Evolutionary conservation across 345 rosid genomes (phyloP), one percentile per base, ranked within the genome.

Genomic region (Pelargonium nanum): DNA sequence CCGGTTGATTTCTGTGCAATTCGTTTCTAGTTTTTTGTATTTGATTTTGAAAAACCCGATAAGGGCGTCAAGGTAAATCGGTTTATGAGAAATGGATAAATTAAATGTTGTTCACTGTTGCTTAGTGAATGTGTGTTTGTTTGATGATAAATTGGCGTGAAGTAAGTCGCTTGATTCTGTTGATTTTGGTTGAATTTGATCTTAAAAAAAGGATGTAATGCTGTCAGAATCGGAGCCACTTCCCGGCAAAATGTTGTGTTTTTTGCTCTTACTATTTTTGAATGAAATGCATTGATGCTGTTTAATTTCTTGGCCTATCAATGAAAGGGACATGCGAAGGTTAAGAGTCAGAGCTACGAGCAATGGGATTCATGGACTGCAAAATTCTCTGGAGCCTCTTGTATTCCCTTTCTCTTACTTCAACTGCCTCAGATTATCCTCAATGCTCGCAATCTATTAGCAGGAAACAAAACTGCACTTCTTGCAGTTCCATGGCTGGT

Each of bases 401-500:
- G 80, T 70, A 56, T 91, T 52, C 98, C 98, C 8, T 91, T 91
- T 74, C 68, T 87, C 62, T 56, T 91, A 65, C 80, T 88, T 16
- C 98, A 91, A 58, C 58, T 91, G 73, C 98, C 98, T 51, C 98
- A 91, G 83, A 91, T 91, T 25, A 81, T 77, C 63, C 96, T 91
- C 68, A 91, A 91, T 57, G 76, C 95, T 0, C 85, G 70, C 20
- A 91, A 91, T 75, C 90, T 91, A 40, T 9, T 83, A 66, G 80
- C 88, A 4, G 87, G 92, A 68, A 85, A 91, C 71, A 80, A 83
- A 26, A 65, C 90, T 45, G 98, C 98, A 17, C 89, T 91, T 53
- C 63, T 84, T 0, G 98, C 98, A 1, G 86, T 91, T 2, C 96
- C 98, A 45, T 88, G 98, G 96, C 80, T 91, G 81, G 96, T 91